These are phyloP conservation scores for Eucalyptus cloeziana DNA, from an alignment of 345 rosid species.

Conservation along the genomic window DNA sequence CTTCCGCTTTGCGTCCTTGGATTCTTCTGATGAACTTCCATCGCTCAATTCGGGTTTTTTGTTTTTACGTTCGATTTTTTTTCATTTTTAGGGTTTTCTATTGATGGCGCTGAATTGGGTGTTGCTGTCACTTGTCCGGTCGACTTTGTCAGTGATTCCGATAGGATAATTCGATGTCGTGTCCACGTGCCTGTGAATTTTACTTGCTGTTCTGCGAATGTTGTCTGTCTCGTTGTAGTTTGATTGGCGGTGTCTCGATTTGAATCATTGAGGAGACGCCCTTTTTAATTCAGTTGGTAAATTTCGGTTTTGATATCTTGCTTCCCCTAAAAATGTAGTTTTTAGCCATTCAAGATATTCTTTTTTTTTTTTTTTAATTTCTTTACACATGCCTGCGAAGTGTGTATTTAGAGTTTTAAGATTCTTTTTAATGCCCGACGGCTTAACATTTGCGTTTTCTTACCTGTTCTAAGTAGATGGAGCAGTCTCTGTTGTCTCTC, in stretches of 20 bases:
- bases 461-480: conserved; percentile 33
- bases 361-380: background rate
- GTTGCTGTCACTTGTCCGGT: background rate
- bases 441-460: background rate
- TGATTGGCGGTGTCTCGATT: background rate
- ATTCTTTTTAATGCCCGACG: background rate
- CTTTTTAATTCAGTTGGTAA: background rate
- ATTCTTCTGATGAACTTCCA: background rate
- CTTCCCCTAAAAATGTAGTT: background rate
- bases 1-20: background rate
- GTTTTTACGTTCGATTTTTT: background rate
- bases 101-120: background rate
- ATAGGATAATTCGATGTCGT: background rate
- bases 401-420: background rate
- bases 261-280: background rate
- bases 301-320: background rate
- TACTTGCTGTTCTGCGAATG: background rate
- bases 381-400: background rate
- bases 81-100: background rate
- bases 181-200: background rate
- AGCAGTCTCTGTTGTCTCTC: conserved; percentile 35
- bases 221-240: background rate
- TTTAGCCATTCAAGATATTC: background rate
- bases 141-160: background rate
- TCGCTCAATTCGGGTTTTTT: background rate